phyloP scores from a whole-genome alignment of 257 asterid genomes.

The Fraxinus anomala region DNA sequence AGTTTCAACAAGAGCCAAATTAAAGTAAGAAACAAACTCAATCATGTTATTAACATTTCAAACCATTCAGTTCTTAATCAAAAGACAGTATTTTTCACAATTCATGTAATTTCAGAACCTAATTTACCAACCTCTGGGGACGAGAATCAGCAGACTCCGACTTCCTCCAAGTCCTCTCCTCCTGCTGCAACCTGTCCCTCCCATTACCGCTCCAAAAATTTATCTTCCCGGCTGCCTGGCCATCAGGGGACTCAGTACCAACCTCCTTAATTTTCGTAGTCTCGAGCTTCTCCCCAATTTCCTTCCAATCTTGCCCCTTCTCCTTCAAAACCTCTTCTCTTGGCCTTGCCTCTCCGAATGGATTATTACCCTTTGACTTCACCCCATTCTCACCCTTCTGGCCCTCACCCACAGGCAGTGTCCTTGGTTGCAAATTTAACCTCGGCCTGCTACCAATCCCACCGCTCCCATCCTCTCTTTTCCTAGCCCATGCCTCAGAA shows the following conservation, averaged over 20 bases:
- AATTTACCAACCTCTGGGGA: conserved; percentile 62
- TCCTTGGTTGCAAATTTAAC: conserved; percentile 66
- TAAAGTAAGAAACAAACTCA: conserved; percentile 8
- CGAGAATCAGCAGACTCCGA: conserved; percentile 51
- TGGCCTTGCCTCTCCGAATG: conserved; percentile 92
- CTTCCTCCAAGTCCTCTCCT: conserved; percentile 80
- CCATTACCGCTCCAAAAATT: conserved; percentile 66
- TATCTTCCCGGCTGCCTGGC: conserved; percentile 39
- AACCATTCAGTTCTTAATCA: conserved; percentile 1
- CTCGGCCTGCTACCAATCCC: conserved; percentile 59
- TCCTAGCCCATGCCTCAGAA: conserved; percentile 70
- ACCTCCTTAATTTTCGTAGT: conserved; percentile 55
- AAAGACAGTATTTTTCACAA: conserved; percentile 18
- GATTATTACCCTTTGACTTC: conserved; percentile 37
- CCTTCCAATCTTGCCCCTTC: conserved; percentile 93
- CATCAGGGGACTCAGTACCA: conserved; percentile 38
- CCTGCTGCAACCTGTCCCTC: conserved; percentile 44
- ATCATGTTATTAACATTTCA: conserved; percentile 5
- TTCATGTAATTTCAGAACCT: conserved; percentile 20
- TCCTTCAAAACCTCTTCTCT: conserved; percentile 97
- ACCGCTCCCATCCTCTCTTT: conserved; percentile 50
- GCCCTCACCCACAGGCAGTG: conserved; percentile 38
- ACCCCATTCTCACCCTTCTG: conserved; percentile 21
- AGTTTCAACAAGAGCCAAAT: neutral
- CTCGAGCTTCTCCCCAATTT: conserved; percentile 76